Percentiles rank a stretch among this genome's conserved stretches.
phyloP scores from a whole-genome alignment of 164 flowering plant species.

The Macadamia integrifolia region DNA sequence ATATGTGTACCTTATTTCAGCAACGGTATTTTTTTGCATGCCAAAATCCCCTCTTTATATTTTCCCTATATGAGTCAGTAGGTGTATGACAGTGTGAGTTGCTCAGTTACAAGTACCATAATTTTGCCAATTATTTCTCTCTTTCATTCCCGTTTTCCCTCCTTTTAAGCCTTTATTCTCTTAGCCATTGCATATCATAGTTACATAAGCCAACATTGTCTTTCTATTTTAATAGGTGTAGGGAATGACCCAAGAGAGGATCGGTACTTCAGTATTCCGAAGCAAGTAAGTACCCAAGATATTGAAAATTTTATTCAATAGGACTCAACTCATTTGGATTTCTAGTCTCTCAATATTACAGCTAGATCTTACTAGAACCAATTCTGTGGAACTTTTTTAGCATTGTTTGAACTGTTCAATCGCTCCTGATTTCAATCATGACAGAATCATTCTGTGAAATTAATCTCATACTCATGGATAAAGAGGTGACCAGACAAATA shows the following conservation, averaged over 20 bases:
- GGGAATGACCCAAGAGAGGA: constrained; percentile 99
- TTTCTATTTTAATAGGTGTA: constrained; percentile 44
- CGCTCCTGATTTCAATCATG: neutral
- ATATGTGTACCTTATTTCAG: no score
- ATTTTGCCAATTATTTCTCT: neutral
- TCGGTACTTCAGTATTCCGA: constrained; percentile 94
- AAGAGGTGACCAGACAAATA: no score
- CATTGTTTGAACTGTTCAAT: neutral
- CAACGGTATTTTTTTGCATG: no score
- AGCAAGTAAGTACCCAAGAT: constrained; percentile 54
- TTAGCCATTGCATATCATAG: neutral
- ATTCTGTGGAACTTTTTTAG: neutral
- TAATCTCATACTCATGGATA: no score
- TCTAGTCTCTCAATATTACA: neutral
- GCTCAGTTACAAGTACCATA: no score
- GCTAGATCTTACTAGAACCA: neutral
- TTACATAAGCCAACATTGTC: neutral
- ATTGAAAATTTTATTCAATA: neutral
- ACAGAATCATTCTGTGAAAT: neutral
- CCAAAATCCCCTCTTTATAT: no score
- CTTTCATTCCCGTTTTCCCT: neutral
- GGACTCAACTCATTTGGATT: neutral
- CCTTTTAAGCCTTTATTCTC: neutral
- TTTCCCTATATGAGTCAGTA: no score
- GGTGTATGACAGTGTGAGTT: no score